These are phyloP conservation scores for Morella rubra DNA, from an alignment of 306 rosid genomes.

Conservation along the genomic window DNA sequence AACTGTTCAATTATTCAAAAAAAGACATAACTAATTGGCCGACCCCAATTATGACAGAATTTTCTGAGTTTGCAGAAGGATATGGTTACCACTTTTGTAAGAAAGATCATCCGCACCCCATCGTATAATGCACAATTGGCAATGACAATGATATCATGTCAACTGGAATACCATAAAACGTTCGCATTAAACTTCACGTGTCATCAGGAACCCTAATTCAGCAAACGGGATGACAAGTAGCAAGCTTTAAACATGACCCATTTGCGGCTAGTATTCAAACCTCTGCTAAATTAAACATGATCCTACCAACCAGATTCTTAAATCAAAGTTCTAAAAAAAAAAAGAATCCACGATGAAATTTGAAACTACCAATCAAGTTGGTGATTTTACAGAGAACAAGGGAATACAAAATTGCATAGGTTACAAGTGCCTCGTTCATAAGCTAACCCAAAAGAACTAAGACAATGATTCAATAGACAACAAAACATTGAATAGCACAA, in stretches of 20 bases:
- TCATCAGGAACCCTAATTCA: not conserved
- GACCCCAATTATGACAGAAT: not conserved
- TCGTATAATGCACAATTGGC: not conserved
- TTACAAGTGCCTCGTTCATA: not conserved
- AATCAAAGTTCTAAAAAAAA: not conserved
- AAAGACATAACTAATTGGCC: too few species aligned
- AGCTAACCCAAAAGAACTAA: not conserved
- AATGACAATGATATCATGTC: not conserved
- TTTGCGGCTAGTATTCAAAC: too few species aligned
- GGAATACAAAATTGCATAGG: not conserved
- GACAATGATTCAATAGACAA: not conserved
- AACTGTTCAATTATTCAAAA: too few species aligned
- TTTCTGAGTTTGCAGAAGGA: not conserved
- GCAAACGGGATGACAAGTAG: not conserved
- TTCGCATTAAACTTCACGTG: conserved; percentile 14
- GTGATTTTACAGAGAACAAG: not conserved
- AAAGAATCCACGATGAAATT: not conserved
- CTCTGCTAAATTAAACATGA: not conserved
- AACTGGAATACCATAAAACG: not conserved
- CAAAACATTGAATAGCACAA: not conserved
- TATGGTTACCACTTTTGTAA: not conserved
- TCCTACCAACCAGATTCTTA: not conserved
- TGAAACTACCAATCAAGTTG: not conserved
- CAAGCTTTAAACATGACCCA: conserved; percentile 1
- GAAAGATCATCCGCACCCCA: not conserved